phyloP scores from a whole-genome alignment of 139 green algal genomes.

The Auxenochlorella pyrenoidosa region DNA sequence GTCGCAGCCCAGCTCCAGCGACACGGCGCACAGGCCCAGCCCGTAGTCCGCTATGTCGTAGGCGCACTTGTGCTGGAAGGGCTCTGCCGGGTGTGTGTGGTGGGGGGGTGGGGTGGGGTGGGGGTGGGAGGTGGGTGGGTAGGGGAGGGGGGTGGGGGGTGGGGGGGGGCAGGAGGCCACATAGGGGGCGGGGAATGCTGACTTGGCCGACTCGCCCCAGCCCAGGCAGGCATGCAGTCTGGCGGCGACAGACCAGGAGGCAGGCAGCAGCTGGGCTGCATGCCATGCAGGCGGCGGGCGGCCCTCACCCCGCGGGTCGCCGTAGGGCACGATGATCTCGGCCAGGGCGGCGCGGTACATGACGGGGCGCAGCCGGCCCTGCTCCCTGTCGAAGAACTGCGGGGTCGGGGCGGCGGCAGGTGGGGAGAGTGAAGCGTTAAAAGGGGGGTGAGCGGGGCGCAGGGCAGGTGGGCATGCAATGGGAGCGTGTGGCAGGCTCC shows the following conservation, averaged over 20 bases:
- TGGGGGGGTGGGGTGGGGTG: too few species aligned
- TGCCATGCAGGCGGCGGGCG: not conserved
- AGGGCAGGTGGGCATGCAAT: not conserved
- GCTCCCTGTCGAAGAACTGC: constrained; percentile 59
- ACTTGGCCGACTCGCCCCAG: too few species aligned
- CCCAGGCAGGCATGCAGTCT: not conserved
- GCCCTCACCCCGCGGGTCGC: not conserved
- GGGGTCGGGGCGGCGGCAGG: not conserved
- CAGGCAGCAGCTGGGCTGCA: not conserved
- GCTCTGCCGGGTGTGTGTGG: constrained; percentile 61
- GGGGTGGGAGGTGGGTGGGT: not conserved
- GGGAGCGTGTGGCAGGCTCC: too few species aligned
- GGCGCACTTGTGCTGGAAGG: constrained; percentile 87
- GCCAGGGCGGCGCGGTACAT: constrained; percentile 76
- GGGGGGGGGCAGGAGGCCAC: too few species aligned
- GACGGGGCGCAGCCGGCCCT: constrained; percentile 67
- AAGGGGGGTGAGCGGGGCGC: not conserved
- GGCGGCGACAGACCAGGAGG: not conserved
- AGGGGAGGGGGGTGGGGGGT: too few species aligned
- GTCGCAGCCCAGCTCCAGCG: constrained; percentile 88
- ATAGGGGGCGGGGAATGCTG: too few species aligned
- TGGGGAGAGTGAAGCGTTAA: too few species aligned
- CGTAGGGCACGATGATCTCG: constrained; percentile 91
- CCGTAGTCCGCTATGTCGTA: constrained; percentile 88
- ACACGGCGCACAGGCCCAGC: constrained; percentile 71